Conservation (phyloP, 352 stramenopile species). For the Bremia lactucae region DNA sequence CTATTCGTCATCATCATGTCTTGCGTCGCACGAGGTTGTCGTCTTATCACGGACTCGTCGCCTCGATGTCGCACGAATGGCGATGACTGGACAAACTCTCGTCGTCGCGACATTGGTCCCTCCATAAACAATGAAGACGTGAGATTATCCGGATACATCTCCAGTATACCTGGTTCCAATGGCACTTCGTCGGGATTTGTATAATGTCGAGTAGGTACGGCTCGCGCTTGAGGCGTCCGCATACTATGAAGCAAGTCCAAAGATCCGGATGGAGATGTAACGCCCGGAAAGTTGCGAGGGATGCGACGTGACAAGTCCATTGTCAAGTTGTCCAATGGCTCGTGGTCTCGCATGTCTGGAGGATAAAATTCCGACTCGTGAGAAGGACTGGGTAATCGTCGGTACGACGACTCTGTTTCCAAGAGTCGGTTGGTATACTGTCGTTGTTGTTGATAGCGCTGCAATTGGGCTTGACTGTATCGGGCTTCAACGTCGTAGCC, state of each 20-base stretch:
- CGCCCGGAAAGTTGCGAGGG: conserved; percentile 18
- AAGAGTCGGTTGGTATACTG: conserved; percentile 15
- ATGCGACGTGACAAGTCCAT: conserved; percentile 22
- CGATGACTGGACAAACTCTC: conserved; percentile 12
- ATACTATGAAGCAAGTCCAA: conserved; percentile 11
- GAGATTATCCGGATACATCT: conserved; percentile 15
- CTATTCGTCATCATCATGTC: conserved; percentile 3
- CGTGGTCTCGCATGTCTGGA: conserved; percentile 9
- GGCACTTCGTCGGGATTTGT: conserved; percentile 12
- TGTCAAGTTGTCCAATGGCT: not conserved
- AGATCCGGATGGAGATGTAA: conserved; percentile 3
- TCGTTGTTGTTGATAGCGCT: conserved; percentile 31
- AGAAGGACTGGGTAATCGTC: conserved; percentile 6
- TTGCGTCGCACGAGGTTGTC: conserved; percentile 1
- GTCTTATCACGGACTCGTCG: conserved; percentile 12
- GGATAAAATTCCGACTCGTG: conserved; percentile 13
- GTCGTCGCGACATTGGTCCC: conserved; percentile 2
- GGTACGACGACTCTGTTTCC: conserved; percentile 4
- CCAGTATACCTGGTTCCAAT: conserved; percentile 14
- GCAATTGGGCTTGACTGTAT: conserved; percentile 24
- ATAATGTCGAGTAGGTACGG: conserved; percentile 7
- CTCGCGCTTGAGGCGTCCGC: conserved; percentile 1
- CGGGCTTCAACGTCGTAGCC: conserved; percentile 24
- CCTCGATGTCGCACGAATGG: conserved; percentile 11
- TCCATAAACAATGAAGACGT: not conserved